phyloP scores from a whole-genome alignment of 331 rosid species.

The Cucumis variabilis region DNA sequence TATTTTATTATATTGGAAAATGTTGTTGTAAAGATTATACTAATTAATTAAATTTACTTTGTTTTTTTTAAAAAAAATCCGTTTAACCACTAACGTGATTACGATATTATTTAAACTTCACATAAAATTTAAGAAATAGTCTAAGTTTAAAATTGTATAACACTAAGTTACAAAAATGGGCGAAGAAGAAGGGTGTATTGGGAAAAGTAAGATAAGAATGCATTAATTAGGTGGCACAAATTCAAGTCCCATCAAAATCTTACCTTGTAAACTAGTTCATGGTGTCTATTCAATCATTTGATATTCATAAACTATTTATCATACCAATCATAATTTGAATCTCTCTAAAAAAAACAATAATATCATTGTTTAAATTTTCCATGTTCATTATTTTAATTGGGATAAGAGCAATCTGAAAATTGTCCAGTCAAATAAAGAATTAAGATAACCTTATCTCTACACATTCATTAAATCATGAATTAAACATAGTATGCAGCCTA shows the following conservation, averaged over 20 bases:
- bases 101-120: too few species aligned
- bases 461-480: not conserved
- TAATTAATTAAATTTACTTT: too few species aligned
- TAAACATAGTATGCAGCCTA: not conserved
- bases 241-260: not conserved
- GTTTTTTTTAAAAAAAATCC: too few species aligned
- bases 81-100: too few species aligned
- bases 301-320: not conserved
- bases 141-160: too few species aligned
- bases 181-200: not conserved
- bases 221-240: not conserved
- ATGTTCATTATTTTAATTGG: not conserved
- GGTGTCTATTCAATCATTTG: not conserved
- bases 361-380: not conserved
- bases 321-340: not conserved
- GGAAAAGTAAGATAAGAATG: too few species aligned
- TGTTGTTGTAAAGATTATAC: too few species aligned
- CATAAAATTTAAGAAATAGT: too few species aligned
- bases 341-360: not conserved
- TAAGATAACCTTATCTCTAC: slow-evolving; percentile 12
- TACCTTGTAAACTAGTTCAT: not conserved
- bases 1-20: too few species aligned
- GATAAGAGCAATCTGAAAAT: slow-evolving; percentile 3
- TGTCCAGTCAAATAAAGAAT: slow-evolving; percentile 14
- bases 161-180: not conserved